Percentiles rank a stretch among this genome's conserved stretches.
Evolutionary conservation across 768 basidiomycete genomes (phyloP).

Genomic region (Tricholomella constricta): DNA sequence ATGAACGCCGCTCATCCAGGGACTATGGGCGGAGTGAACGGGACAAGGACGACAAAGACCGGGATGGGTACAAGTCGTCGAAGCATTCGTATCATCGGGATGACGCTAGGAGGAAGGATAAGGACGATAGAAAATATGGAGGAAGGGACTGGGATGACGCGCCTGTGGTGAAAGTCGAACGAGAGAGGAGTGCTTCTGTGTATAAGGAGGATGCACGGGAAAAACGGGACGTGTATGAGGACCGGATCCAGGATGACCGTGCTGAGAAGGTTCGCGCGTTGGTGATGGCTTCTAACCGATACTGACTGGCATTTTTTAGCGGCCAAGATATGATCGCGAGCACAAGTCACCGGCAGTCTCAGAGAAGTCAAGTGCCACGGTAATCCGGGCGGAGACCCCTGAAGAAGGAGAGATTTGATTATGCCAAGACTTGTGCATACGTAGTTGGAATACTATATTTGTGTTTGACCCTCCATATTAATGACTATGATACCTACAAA

Average conservation of each 20-base stretch:
- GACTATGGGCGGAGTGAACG: conserved; percentile 40
- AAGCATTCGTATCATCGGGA: conserved; percentile 51
- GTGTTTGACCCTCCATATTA: no score
- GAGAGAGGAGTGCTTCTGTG: conserved; percentile 37
- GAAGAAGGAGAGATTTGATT: no score
- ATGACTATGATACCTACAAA: conserved; percentile 12
- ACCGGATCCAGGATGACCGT: conserved; percentile 53
- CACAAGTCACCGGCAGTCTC: background rate
- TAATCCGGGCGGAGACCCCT: background rate
- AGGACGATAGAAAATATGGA: conserved; percentile 38
- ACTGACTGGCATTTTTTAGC: conserved; percentile 35
- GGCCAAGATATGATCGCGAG: conserved; percentile 52
- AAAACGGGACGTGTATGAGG: conserved; percentile 53
- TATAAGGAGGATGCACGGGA: conserved; percentile 52
- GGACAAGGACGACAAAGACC: conserved; percentile 44
- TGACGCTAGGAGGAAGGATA: conserved; percentile 56
- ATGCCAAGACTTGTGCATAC: no score
- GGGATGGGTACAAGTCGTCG: conserved; percentile 45
- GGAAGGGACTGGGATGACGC: conserved; percentile 50
- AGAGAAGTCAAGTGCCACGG: background rate
- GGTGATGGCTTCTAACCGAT: background rate
- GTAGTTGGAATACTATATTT: background rate
- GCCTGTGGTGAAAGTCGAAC: conserved; percentile 29
- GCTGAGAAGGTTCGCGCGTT: conserved; percentile 60
- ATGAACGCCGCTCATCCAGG: conserved; percentile 48